phyloP scores from a whole-genome alignment of 495 filamentous ascomycete genomes.

The Xylaria acuta region DNA sequence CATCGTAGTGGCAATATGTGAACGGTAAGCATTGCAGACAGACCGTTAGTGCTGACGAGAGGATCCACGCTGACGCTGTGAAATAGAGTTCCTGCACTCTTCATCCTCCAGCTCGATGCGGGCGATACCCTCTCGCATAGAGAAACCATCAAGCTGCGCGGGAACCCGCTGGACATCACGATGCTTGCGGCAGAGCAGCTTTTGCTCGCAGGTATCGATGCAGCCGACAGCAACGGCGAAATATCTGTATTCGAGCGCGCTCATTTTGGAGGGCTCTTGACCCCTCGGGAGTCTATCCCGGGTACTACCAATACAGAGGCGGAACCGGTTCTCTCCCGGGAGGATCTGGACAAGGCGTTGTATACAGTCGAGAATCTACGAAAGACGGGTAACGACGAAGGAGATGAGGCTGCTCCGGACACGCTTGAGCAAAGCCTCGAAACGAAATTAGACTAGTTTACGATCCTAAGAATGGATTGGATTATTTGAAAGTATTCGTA shows the following conservation, averaged over 20 bases:
- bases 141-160: slow-evolving; percentile 56
- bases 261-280: slow-evolving; percentile 27
- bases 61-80: slow-evolving; percentile 34
- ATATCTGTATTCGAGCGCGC: slow-evolving; percentile 31
- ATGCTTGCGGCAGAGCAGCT: slow-evolving; percentile 33
- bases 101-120: slow-evolving; percentile 58
- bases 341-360: slow-evolving; percentile 62
- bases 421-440: slow-evolving; percentile 11
- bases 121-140: slow-evolving; percentile 53
- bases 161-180: slow-evolving; percentile 67
- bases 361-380: slow-evolving; percentile 77
- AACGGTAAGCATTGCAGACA: slow-evolving; percentile 61
- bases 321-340: slow-evolving; percentile 41
- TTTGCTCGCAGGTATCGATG: slow-evolving; percentile 65
- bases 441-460: not conserved
- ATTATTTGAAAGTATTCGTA: not conserved
- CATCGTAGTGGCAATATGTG: slow-evolving; percentile 66
- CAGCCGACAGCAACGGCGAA: slow-evolving; percentile 21
- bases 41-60: not conserved
- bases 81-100: slow-evolving; percentile 64
- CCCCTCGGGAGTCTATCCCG: slow-evolving; percentile 22
- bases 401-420: slow-evolving; percentile 31
- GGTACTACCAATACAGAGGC: slow-evolving; percentile 24
- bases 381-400: slow-evolving; percentile 64
- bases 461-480: not conserved